Base-by-base conservation (phyloP, 257 asterid species). In the Nicotiana noctiflora region DNA sequence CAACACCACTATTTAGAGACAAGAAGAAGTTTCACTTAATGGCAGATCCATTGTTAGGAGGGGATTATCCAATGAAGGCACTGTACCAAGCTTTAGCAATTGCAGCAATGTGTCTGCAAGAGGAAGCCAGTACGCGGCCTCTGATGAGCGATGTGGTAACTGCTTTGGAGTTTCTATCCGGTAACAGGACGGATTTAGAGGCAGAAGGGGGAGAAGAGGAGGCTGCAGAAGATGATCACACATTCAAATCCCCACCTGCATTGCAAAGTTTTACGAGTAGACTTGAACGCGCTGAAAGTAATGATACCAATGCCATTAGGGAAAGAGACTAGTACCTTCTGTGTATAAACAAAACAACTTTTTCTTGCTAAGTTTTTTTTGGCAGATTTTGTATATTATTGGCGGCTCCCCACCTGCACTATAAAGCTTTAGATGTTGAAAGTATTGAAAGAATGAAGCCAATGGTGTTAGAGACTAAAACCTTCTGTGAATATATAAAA, bases 51-150 rank as follows among this genome's bases (percentile, higher is more conserved):
- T 76, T 89, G 84, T 76, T 93, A 17, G 87, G 87, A 79, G 94
- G 93, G 60, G 86, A 90, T n/a, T 92, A 88, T 67, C 89, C 94
- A 0, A 81, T 86, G n/a, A 93, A 92, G 79, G 88, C 87, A 13
- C 72, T 93, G 7, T 86, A 85, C 67, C 98, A 91, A 87, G 97
- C 97, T 79, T 91, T 93, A 46, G 97, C 91, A 5, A 87, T 93
- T 8, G 97, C 97, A 46, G 98, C 98, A 15, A 93, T 93, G 98
- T 93, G 98, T 44, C 90, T 93, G 0, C 98, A 93, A 81, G 97
- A 91, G 79, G 95, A 93, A 67, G 86, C 93, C 2, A 8, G 84
- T 15, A 84, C 88, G 10, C 90, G 98, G 8, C 98, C 98, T 31
- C 80, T 88, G 80, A 93, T 93, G 14, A 86, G 91, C 0, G 98